Evolutionary conservation across 441 rosid genomes (phyloP), one percentile per base, ranked within the genome.

Genomic region (Bocquillonia castaneifolia): DNA sequence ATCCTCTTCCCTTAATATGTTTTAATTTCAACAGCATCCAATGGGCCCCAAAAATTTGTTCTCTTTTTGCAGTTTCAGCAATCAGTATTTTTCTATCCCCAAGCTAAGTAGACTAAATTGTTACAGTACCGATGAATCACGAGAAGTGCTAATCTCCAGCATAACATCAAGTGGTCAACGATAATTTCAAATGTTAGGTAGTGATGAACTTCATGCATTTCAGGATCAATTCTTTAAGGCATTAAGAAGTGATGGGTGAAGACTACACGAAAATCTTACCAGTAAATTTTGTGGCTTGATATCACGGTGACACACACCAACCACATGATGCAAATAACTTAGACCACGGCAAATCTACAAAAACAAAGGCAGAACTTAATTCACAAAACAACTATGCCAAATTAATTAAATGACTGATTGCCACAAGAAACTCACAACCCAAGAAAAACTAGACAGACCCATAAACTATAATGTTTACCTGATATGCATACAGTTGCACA

Each of bases 221-320:
- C 29, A 32, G 26, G 6, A 23, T 45, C 42, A 58, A 62, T 53
- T 45, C 37, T 51, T 64, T 50, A 57, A 47, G 57, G 23, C 2
- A 20, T n/a, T 23, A 26, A 34, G 20, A 3, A 7, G 2, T 12
- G 39, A 63, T 31, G 42, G 20, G 22, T 31, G 67, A 60, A 71
- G 51, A 48, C 29, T 20, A 32, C 22, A 44, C 25, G 48, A 64
- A 67, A 69, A 64, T 51, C 79, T 73, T 77, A 91, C 97, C 87
- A 92, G 73, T 58, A 92, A 79, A 72, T 92, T 92, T 64, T 88
- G 97, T 1, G 97, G 97, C 82, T 92, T 92, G 57, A 92, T 88
- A 76, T 92, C 97, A 67, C 96, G 94, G 50, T 92, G 97, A 70
- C 94, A 89, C 53, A 86, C 94, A 71, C 92, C 89, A 81, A 84